These are phyloP conservation scores for Taxillus chinensis DNA, from an alignment of 164 flowering plant genomes.

Conservation along the genomic window DNA sequence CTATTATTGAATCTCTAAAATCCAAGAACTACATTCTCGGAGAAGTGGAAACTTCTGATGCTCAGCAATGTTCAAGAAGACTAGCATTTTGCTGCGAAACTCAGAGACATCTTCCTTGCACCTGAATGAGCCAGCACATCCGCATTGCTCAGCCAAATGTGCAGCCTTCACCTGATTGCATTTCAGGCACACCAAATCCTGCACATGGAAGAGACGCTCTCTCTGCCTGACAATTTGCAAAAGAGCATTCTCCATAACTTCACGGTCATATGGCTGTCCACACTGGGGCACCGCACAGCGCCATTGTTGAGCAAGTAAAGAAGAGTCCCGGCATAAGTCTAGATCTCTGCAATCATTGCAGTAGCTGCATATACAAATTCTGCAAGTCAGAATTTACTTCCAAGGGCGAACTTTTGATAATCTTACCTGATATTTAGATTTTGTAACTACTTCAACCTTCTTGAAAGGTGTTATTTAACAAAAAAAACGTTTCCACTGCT, in stretches of 20 bases:
- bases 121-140: slow-evolving; percentile 73
- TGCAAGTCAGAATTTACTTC: neutral
- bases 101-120: slow-evolving; percentile 70
- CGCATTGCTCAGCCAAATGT: slow-evolving; percentile 77
- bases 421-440: too few species aligned
- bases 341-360: slow-evolving; percentile 92
- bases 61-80: slow-evolving; percentile 52
- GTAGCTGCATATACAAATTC: slow-evolving; percentile 40
- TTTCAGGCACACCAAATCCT: slow-evolving; percentile 77
- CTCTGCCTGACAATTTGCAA: slow-evolving; percentile 84
- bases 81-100: slow-evolving; percentile 60
- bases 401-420: too few species aligned
- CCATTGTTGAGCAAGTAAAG: slow-evolving; percentile 66
- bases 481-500: too few species aligned
- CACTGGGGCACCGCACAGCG: slow-evolving; percentile 85
- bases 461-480: too few species aligned
- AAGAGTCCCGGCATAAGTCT: slow-evolving; percentile 75
- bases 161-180: slow-evolving; percentile 82
- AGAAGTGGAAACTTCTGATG: slow-evolving; percentile 69
- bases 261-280: slow-evolving; percentile 86
- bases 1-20: slow-evolving; percentile 33
- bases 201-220: slow-evolving; percentile 82
- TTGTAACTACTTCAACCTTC: too few species aligned
- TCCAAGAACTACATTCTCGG: slow-evolving; percentile 73
- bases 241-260: slow-evolving; percentile 83